Conservation (phyloP, 495 filamentous ascomycete species). For the Tetracladium marchalianum region DNA sequence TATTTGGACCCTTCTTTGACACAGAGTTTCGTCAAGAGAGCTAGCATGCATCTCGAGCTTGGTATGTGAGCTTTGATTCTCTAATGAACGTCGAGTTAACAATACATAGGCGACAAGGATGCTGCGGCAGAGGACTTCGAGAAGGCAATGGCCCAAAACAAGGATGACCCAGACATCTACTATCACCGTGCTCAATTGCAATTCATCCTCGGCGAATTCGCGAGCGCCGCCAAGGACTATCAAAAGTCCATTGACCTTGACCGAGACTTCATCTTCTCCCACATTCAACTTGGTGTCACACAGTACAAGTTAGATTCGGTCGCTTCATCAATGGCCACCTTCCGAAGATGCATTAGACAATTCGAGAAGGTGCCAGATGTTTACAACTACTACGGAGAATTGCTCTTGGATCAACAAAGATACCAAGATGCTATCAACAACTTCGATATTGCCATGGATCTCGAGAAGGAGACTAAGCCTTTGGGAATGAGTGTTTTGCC, state of each 20-base stretch:
- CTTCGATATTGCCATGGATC: constrained; percentile 94
- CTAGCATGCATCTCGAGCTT: constrained; percentile 94
- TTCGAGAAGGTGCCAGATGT: constrained; percentile 95
- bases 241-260: constrained; percentile 98
- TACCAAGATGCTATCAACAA: constrained; percentile 93
- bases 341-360: constrained; percentile 95
- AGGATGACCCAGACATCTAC: constrained; percentile 92
- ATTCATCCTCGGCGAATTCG: constrained; percentile 92
- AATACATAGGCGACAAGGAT: constrained; percentile 62
- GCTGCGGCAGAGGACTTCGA: constrained; percentile 82
- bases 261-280: constrained; percentile 92
- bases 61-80: constrained; percentile 41
- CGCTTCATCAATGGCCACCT: constrained; percentile 96
- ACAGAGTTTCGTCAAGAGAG: constrained; percentile 97
- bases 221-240: constrained; percentile 93
- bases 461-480: constrained; percentile 91
- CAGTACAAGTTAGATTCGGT: constrained; percentile 99
- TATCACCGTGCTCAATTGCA: constrained; percentile 98
- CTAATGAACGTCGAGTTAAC: constrained; percentile 13
- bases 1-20: constrained; percentile 79
- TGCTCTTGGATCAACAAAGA: constrained; percentile 95
- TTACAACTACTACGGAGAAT: constrained; percentile 98
- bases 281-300: constrained; percentile 98
- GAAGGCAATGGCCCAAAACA: constrained; percentile 73
- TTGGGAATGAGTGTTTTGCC: constrained; percentile 95